These are phyloP conservation scores for Pterocarpus santalinus DNA, from an alignment of 306 rosid genomes.

Conservation along the genomic window DNA sequence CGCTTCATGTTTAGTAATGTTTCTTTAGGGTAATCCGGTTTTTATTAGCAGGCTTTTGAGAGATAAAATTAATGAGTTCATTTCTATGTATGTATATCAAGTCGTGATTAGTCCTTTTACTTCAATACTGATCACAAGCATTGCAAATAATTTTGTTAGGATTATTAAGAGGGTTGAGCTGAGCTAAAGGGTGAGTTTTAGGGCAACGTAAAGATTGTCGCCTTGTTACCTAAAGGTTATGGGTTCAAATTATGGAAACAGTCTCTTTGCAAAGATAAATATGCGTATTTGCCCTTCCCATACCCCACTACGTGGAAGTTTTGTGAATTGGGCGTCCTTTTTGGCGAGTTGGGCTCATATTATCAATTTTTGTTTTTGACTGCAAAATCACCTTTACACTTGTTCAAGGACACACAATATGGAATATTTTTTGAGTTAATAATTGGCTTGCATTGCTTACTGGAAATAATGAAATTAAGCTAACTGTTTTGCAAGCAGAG, in stretches of 20 bases:
- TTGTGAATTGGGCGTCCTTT: too few relatives aligned
- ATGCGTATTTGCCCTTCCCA: too few relatives aligned
- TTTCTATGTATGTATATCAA: neutral
- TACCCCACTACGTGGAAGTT: too few relatives aligned
- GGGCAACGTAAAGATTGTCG: too few relatives aligned
- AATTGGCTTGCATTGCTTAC: constrained; percentile 1
- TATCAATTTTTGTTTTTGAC: neutral
- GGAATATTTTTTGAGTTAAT: neutral
- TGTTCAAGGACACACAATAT: neutral
- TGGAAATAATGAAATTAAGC: constrained; percentile 28
- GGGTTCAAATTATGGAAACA: too few relatives aligned
- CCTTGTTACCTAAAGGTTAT: too few relatives aligned
- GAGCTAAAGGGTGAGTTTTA: too few relatives aligned
- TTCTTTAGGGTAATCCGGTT: neutral
- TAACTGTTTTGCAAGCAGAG: constrained; percentile 58
- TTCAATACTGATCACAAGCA: neutral
- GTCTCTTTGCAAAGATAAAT: too few relatives aligned
- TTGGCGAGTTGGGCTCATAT: neutral
- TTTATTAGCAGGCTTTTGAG: neutral
- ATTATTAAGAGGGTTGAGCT: too few relatives aligned
- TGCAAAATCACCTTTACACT: neutral
- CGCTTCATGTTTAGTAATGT: neutral
- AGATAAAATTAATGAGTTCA: neutral
- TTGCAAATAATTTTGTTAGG: neutral
- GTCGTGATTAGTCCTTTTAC: neutral